Evolutionary conservation across 2,329 filamentous ascomycete genomes (phyloP).

Genomic region (Diaporthe sp.): DNA sequence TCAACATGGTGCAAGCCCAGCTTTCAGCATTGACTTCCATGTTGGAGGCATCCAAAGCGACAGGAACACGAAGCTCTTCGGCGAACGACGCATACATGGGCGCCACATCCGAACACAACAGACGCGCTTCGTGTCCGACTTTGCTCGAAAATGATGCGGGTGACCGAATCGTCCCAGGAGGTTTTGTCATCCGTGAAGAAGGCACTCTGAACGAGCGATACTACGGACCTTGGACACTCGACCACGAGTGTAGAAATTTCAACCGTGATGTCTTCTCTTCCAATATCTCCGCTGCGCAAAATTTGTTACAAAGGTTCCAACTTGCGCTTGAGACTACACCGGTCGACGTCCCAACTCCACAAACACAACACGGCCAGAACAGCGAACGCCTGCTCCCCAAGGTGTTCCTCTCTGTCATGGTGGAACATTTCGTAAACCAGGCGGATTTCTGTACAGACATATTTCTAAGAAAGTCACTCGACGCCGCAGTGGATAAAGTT

Average conservation of each 20-base stretch:
- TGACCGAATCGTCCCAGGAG: not conserved
- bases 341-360: not conserved
- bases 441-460: constrained; percentile 18
- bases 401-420: constrained; percentile 9
- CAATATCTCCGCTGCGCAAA: not conserved
- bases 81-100: not conserved
- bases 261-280: constrained; percentile 6
- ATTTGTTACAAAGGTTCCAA: not conserved
- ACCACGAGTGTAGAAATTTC: constrained; percentile 7
- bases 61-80: not conserved
- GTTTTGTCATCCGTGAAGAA: constrained; percentile 16
- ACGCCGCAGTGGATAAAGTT: not conserved
- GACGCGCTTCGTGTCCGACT: constrained; percentile 5
- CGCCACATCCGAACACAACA: not conserved
- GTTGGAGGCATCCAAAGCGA: constrained; percentile 1
- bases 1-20: constrained; percentile 18
- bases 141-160: not conserved
- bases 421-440: constrained; percentile 6
- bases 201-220: constrained; percentile 21
- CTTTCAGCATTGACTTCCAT: constrained; percentile 12
- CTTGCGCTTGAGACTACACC: constrained; percentile 3
- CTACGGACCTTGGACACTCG: constrained; percentile 10
- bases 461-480: constrained; percentile 1
- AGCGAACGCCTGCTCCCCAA: constrained; percentile 15
- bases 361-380: not conserved